These are phyloP conservation scores for Gloeophyllum trabeum DNA, from an alignment of 768 basidiomycete genomes.

Conservation along the genomic window DNA sequence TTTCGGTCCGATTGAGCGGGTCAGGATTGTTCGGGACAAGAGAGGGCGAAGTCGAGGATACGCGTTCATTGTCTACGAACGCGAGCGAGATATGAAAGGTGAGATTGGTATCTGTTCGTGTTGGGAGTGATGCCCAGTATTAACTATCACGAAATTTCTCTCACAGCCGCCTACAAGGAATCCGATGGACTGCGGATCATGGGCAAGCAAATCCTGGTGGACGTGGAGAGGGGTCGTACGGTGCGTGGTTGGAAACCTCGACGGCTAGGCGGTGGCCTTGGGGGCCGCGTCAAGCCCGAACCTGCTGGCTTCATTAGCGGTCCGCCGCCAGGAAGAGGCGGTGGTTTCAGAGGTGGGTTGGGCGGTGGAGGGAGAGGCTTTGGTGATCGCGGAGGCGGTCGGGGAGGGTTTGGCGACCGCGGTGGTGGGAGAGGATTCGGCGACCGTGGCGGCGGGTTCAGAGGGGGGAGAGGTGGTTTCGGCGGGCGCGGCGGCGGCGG, in stretches of 20 bases:
- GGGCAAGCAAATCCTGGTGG: slow-evolving; percentile 92
- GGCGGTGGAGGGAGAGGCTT: slow-evolving; percentile 37
- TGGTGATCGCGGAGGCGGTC: slow-evolving; percentile 26
- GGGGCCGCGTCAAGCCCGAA: slow-evolving; percentile 87
- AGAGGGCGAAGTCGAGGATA: slow-evolving; percentile 84
- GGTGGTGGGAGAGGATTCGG: slow-evolving; percentile 20
- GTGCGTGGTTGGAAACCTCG: slow-evolving; percentile 99
- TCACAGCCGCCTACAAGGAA: slow-evolving; percentile 89
- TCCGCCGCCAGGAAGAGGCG: slow-evolving; percentile 19
- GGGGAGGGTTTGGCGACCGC: slow-evolving; percentile 23
- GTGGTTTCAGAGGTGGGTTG: slow-evolving; percentile 21
- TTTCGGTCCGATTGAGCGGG: slow-evolving; percentile 90
- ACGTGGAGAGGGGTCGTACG: slow-evolving; percentile 96
- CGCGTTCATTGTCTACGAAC: slow-evolving; percentile 95
- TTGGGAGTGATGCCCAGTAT: no score
- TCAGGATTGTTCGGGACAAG: slow-evolving; percentile 87
- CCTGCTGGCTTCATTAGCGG: slow-evolving; percentile 20
- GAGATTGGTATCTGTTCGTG: slow-evolving; percentile 10
- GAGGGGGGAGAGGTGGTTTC: slow-evolving; percentile 14
- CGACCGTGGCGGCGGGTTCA: slow-evolving; percentile 20
- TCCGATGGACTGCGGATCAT: slow-evolving; percentile 94
- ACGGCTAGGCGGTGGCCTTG: slow-evolving; percentile 94
- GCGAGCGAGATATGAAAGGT: slow-evolving; percentile 99
- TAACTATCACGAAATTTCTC: no score
- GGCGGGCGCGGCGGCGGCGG: slow-evolving; percentile 28